These are phyloP conservation scores for Aphanomyces stellatus DNA, from an alignment of 352 stramenopile genomes.

Conservation along the genomic window DNA sequence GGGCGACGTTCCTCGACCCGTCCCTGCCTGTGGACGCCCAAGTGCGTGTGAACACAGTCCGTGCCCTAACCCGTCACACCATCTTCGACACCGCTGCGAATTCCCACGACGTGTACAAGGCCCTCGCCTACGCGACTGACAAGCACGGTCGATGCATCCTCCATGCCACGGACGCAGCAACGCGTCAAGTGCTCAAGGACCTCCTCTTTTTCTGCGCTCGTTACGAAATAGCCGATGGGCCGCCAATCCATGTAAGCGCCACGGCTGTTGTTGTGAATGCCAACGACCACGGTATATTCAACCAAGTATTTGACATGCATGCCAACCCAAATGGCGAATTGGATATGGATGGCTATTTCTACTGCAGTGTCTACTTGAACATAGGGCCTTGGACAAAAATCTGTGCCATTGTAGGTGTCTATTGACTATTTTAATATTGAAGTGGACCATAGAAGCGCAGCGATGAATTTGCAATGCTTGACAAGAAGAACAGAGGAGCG, in stretches of 20 bases:
- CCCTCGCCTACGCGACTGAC: neutral
- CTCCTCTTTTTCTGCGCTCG: neutral
- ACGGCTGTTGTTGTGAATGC: neutral
- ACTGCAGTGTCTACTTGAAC: neutral
- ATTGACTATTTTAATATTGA: too few species aligned
- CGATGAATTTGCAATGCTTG: neutral
- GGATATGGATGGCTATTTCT: neutral
- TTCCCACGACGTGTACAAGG: neutral
- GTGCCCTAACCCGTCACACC: neutral
- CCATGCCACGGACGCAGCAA: neutral
- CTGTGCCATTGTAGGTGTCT: too few species aligned
- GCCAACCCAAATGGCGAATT: neutral
- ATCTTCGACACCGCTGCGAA: neutral
- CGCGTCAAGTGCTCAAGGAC: neutral
- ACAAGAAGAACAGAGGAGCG: neutral
- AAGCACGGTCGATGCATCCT: neutral
- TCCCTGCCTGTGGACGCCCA: neutral
- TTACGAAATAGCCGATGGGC: neutral
- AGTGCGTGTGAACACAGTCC: neutral
- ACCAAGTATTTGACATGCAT: neutral
- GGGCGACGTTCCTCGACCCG: neutral
- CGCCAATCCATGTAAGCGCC: neutral
- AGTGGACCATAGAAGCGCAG: too few species aligned
- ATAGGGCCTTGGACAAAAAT: neutral
- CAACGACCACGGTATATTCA: neutral